Percentiles rank a stretch among this genome's conserved stretches.
phyloP scores from a whole-genome alignment of 345 rosid species.

The Carallia brachiata region DNA sequence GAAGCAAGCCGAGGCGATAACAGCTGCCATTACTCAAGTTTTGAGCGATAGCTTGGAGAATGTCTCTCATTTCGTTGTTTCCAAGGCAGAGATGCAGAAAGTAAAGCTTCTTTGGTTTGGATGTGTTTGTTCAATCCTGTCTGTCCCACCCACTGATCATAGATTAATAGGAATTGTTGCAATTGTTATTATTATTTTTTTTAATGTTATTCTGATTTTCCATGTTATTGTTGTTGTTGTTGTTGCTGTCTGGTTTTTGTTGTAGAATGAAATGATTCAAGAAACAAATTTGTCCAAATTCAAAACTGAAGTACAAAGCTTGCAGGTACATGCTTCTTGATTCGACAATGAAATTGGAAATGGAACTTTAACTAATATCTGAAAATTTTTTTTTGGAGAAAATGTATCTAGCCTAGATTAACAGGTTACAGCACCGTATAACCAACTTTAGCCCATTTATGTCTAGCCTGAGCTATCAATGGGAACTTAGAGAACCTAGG shows the following conservation, averaged over 20 bases:
- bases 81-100: conserved; percentile 30
- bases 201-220: not conserved
- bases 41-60: conserved; percentile 29
- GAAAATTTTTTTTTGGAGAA: not conserved
- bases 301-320: conserved; percentile 26
- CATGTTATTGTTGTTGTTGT: not conserved
- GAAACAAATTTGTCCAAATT: conserved; percentile 30
- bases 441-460: too few species aligned
- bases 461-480: too few species aligned
- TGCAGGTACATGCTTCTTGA: conserved; percentile 15
- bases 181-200: not conserved
- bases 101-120: not conserved
- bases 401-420: too few species aligned
- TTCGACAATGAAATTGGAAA: not conserved
- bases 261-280: conserved; percentile 28
- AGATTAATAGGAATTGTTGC: not conserved
- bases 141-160: not conserved
- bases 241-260: not conserved
- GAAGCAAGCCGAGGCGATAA: conserved; percentile 33
- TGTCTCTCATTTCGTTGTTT: conserved; percentile 26
- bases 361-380: not conserved
- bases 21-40: conserved; percentile 24
- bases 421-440: too few species aligned
- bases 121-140: not conserved
- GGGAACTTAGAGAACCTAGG: too few species aligned